These are phyloP conservation scores for Pulveroboletus frians DNA, from an alignment of 768 basidiomycete genomes.

Conservation along the genomic window DNA sequence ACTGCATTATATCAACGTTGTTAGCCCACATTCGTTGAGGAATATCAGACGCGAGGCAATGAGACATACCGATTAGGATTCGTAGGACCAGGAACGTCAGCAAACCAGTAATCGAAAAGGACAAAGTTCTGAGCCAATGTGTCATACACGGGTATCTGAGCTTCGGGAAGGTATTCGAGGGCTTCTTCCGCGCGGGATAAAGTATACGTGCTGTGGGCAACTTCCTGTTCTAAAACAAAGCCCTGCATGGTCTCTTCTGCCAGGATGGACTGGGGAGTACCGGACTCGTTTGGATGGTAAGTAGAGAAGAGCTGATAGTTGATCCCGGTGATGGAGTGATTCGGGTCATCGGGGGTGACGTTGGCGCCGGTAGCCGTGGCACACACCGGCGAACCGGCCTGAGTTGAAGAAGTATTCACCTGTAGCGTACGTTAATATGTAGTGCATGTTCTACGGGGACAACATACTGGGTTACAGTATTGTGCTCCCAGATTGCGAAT, in stretches of 20 bases:
- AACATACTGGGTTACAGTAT: constrained; percentile 23
- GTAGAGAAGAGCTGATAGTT: constrained; percentile 21
- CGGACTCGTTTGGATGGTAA: constrained; percentile 20
- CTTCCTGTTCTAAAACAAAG: constrained; percentile 19
- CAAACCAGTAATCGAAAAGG: constrained; percentile 23
- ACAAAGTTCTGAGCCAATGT: constrained; percentile 22
- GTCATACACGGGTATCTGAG: constrained; percentile 21
- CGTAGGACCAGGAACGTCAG: constrained; percentile 24
- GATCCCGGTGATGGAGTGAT: constrained; percentile 21
- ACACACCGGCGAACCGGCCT: constrained; percentile 10
- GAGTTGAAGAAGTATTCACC: constrained; percentile 11
- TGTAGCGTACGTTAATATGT: background rate
- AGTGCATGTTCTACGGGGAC: background rate
- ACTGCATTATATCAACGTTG: background rate
- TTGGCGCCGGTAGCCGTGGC: constrained; percentile 14
- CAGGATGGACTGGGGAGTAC: background rate
- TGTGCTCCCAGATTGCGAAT: constrained; percentile 14
- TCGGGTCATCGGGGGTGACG: constrained; percentile 22
- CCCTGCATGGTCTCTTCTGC: constrained; percentile 16
- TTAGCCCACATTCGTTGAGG: background rate
- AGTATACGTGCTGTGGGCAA: constrained; percentile 8
- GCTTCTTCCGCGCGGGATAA: constrained; percentile 15
- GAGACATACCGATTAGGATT: constrained; percentile 22
- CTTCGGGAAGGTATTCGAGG: constrained; percentile 19
- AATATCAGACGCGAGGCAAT: background rate